Evolutionary conservation across 208 protist genomes (phyloP), one percentile per base, ranked within the genome.

Genomic region (Crithidia sp.): DNA sequence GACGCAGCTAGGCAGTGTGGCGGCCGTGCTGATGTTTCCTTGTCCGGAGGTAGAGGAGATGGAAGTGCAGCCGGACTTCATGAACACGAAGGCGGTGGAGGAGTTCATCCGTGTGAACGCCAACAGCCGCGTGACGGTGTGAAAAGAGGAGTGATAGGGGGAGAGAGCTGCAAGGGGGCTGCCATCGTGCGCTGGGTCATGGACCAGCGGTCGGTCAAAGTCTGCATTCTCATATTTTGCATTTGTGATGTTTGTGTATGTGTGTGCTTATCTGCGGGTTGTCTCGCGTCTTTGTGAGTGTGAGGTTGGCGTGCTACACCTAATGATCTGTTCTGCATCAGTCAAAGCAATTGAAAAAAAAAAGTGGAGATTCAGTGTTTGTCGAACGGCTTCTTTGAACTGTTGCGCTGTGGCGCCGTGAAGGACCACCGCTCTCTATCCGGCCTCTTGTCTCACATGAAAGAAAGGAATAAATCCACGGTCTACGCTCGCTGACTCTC

Each of bases 1-100:
- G 37, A 77, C 76, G 7, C 85, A 97, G 68, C 75, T 99, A 5
- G 93, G 92, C 41, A 96, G 94, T 43, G 79, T 99, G 13, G 98
- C 98, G 2, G 96, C 97, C 9, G 94, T 99, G 60, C 68, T 99
- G 8, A 79, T 88, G 43, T 99, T 97, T 78, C 85, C 92, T 12
- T 89, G 97, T 54, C 87, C 93, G 2, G 84, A 98, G 40, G 68
- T 97, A 28, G 97, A 98, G 49, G 96, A 98, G 7, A 84, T 98
- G 43, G 87, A 91, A 37, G 73, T 88, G 9, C 58, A 86, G 12
- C 68, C 84, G 5, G 74, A 95, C 9, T 95, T 96, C 67, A 49
- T 95, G 44, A 40, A 74, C 47, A 76, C 74, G 7, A 77, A 88
- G 43, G 88, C 84, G 50, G 92, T 82, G 16, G 83, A 84, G 7